Evolutionary conservation across 2,329 filamentous ascomycete genomes (phyloP), one percentile per base, ranked within the genome.

Genomic region (Beauveria asiatica): DNA sequence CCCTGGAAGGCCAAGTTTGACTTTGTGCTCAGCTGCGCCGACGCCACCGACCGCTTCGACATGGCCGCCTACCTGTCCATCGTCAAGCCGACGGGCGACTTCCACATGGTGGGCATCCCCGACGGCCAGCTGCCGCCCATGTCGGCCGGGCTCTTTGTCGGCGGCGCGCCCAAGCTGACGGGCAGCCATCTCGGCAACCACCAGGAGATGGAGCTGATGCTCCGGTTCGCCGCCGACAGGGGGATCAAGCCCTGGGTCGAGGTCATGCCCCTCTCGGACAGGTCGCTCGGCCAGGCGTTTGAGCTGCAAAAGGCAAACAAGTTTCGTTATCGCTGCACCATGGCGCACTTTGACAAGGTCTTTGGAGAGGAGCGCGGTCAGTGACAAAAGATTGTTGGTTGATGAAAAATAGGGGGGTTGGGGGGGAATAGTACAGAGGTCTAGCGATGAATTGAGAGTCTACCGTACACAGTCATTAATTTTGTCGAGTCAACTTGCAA

Each of bases 301-400:
- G 80, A 85, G 70, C 80, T 85, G 64, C 82, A 92, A 55, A 83
- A 87, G 68, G 83, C 83, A 64, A 88, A 88, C 66, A 83, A 89
- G 70, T 86, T 92, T 16, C 80, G 80, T 39, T 93, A 90, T 70
- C 79, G 89, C 45, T 86, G 90, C 67, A 89, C 87, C 0, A 71
- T 92, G 67, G 84, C 83, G 13, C 82, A 83, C 10, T 89, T 81
- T 66, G 83, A 89, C 66, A 84, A 87, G 76, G 83, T 76, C 0
- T 90, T 89, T 46, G 30, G n/a, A 23, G 33, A 33, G 7, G 25
- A 37, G 33, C 33, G 33, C 33, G 33, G 33, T 16, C 33, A 16
- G 33, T 37, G 33, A 23, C n/a, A 37, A 0, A 37, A 37, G 33
- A 37, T 11, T 13, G 1, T 16, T 16, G 33, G 11, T 37, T 16